These are phyloP conservation scores for Tetrapyrgos nigripes DNA, from an alignment of 1,284 basidiomycete species.

Conservation along the genomic window DNA sequence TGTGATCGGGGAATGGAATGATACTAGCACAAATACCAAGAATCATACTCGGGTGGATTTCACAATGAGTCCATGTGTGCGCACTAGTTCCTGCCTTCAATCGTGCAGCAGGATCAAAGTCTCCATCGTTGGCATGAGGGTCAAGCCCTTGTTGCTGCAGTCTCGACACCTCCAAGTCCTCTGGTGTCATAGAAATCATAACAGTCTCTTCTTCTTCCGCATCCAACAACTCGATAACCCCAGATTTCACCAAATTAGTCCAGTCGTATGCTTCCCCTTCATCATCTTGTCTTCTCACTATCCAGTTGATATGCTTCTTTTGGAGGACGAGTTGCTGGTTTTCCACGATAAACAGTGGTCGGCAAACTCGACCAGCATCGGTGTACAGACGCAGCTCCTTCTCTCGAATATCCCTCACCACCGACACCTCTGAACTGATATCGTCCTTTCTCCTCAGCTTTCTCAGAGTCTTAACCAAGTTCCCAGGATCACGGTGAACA, in stretches of 20 bases:
- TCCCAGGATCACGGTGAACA: slow-evolving; percentile 95
- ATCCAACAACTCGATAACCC: slow-evolving; percentile 94
- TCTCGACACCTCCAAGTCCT: slow-evolving; percentile 90
- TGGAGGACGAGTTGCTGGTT: slow-evolving; percentile 84
- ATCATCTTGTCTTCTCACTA: slow-evolving; percentile 63
- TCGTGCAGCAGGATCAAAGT: slow-evolving; percentile 88
- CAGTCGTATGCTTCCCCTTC: slow-evolving; percentile 77
- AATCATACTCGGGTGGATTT: slow-evolving; percentile 99
- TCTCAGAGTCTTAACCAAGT: slow-evolving; percentile 92
- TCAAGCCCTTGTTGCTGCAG: slow-evolving; percentile 69
- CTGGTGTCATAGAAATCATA: slow-evolving; percentile 98
- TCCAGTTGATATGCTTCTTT: slow-evolving; percentile 86
- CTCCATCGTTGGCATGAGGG: slow-evolving; percentile 64
- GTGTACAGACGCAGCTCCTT: slow-evolving; percentile 94
- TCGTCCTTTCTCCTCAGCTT: slow-evolving; percentile 94
- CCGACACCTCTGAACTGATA: slow-evolving; percentile 95
- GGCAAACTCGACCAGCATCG: slow-evolving; percentile 95
- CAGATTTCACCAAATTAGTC: slow-evolving; percentile 86
- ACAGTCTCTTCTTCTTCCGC: slow-evolving; percentile 99
- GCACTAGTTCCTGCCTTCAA: slow-evolving; percentile 83
- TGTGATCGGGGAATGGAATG: slow-evolving; percentile 99
- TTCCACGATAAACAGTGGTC: slow-evolving; percentile 97
- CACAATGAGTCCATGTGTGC: slow-evolving; percentile 98
- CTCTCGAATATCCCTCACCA: slow-evolving; percentile 97
- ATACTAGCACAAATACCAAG: slow-evolving; percentile 98